phyloP scores from a whole-genome alignment of 2,329 filamentous ascomycete genomes.

The Beauveria medogensis region DNA sequence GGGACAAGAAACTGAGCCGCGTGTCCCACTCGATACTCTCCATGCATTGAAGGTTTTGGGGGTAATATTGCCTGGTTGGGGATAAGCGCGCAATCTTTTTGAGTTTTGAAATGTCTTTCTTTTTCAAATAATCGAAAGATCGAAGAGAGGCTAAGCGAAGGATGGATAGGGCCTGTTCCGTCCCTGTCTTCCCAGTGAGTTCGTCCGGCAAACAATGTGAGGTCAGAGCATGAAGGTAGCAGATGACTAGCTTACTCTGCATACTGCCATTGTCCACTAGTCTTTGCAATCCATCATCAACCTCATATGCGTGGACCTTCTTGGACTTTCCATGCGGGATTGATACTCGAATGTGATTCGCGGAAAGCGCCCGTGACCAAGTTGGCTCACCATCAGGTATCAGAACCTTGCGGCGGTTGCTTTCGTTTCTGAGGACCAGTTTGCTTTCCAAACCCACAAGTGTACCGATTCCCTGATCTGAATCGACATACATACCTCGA shows the following conservation, averaged over 20 bases:
- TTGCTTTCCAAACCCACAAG: conserved; percentile 1
- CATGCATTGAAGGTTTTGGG: not conserved
- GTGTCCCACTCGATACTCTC: not conserved
- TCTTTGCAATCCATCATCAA: not conserved
- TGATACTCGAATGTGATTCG: not conserved
- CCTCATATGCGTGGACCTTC: not conserved
- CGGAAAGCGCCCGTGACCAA: not conserved
- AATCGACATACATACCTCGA: conserved; percentile 3
- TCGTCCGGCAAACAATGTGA: conserved; percentile 40
- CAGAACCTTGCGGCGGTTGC: not conserved
- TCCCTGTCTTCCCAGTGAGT: conserved; percentile 41
- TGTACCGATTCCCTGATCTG: not conserved
- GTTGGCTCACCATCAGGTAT: conserved; percentile 1
- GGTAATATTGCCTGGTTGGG: not conserved
- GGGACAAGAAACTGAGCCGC: not conserved
- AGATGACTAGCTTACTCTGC: conserved; percentile 40
- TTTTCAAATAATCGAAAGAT: conserved; percentile 24
- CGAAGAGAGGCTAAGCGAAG: conserved; percentile 37
- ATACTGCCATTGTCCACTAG: conserved; percentile 43
- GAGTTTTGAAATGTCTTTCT: not conserved
- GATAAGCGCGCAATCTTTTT: not conserved
- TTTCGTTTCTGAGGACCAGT: not conserved
- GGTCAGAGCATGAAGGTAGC: conserved; percentile 45
- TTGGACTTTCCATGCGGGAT: not conserved
- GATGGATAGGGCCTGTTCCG: conserved; percentile 41